These are phyloP conservation scores for Colletotrichum sp. DNA, from an alignment of 2,329 filamentous ascomycete species.

Conservation along the genomic window DNA sequence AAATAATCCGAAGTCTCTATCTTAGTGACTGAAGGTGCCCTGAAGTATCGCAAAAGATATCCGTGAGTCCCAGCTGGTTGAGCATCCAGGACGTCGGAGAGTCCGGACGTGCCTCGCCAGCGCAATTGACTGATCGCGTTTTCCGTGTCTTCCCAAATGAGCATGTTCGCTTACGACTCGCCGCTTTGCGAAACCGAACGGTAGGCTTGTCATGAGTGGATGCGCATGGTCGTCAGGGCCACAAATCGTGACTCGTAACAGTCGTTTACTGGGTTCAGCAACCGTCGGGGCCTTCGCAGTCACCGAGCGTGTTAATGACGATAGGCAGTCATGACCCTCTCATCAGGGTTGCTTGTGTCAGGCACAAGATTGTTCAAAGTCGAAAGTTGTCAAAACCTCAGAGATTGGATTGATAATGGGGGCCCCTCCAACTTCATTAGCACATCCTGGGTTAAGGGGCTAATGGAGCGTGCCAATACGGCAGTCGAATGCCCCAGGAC, in stretches of 20 bases:
- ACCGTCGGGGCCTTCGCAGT: background rate
- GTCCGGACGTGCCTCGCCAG: background rate
- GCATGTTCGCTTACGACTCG: background rate
- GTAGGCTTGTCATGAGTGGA: background rate
- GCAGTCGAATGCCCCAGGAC: background rate
- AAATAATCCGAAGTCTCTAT: background rate
- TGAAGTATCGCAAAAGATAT: background rate
- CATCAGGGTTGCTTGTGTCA: background rate
- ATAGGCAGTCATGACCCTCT: background rate
- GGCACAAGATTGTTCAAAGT: background rate
- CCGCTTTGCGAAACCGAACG: background rate
- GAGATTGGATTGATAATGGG: background rate
- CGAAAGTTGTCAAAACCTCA: accelerated
- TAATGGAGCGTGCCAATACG: background rate
- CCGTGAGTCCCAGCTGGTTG: background rate
- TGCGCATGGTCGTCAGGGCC: background rate
- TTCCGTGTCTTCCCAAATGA: background rate
- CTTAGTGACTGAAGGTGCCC: accelerated
- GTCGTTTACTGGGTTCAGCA: background rate
- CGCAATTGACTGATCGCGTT: background rate
- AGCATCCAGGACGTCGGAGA: background rate
- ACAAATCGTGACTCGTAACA: background rate
- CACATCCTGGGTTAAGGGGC: background rate
- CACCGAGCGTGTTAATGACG: background rate
- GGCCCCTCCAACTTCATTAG: background rate